A percentile compares a stretch with the other conserved stretches of the same genome.
Evolutionary conservation across 2,329 filamentous ascomycete genomes (phyloP).

Genomic region (Cryphonectria nitschkei): DNA sequence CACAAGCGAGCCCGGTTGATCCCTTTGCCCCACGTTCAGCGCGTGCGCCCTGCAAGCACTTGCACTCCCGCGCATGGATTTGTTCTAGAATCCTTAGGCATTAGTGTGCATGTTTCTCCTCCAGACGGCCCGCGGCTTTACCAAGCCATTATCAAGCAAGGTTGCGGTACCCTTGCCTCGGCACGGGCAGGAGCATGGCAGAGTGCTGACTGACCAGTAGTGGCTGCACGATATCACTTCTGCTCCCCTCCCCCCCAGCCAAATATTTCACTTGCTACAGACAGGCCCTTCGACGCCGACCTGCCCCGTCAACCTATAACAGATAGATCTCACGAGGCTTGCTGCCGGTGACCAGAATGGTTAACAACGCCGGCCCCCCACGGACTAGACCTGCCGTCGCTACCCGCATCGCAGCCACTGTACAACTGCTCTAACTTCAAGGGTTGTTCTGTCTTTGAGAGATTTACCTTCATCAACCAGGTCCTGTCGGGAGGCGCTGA

Average conservation of each 20-base stretch:
- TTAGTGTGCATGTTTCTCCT: not conserved
- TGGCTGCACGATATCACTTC: not conserved
- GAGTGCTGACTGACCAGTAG: not conserved
- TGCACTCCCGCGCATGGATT: conserved; percentile 1
- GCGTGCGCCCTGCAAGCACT: not conserved
- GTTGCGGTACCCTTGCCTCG: not conserved
- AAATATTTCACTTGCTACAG: not conserved
- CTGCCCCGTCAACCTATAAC: not conserved
- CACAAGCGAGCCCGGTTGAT: not conserved
- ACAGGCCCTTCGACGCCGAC: not conserved
- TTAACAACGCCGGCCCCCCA: not conserved
- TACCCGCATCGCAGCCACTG: not conserved
- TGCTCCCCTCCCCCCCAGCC: not conserved
- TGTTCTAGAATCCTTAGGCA: not conserved
- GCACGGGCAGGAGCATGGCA: conserved; percentile 1
- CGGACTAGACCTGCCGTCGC: not conserved
- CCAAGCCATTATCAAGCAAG: not conserved
- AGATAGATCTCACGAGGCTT: not conserved
- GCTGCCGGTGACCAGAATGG: not conserved
- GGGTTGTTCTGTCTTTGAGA: not conserved
- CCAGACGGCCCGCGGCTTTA: not conserved
- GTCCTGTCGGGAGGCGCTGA: not conserved
- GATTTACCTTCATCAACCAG: not conserved
- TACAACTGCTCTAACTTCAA: not conserved
- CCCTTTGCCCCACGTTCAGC: conserved; percentile 4